These are phyloP conservation scores for Alternaria infectoria DNA, from an alignment of 2,329 filamentous ascomycete genomes.

Conservation along the genomic window DNA sequence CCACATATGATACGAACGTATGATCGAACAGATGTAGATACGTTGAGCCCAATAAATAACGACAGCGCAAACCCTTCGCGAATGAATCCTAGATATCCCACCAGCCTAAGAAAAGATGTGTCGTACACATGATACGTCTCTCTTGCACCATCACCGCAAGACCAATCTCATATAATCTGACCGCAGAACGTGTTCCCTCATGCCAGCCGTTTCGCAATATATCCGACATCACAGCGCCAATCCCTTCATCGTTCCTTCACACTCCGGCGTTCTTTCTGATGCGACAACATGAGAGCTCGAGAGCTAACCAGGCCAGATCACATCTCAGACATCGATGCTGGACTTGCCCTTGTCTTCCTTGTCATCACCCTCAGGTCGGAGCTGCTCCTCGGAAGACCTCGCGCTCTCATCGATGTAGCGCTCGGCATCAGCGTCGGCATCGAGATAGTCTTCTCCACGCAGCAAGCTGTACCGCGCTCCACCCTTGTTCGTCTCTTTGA, in stretches of 20 bases:
- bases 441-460: conserved; percentile 24
- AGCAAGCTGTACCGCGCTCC: conserved; percentile 23
- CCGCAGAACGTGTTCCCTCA: background rate
- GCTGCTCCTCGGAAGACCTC: conserved; percentile 12
- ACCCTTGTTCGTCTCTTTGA: conserved; percentile 2
- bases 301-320: background rate
- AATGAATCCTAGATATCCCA: background rate
- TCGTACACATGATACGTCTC: background rate
- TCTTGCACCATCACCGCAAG: background rate
- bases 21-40: background rate
- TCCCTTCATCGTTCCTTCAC: background rate
- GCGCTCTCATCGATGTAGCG: conserved; percentile 6
- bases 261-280: background rate
- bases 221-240: background rate
- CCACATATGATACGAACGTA: background rate
- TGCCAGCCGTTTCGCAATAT: background rate
- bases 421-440: conserved; percentile 20
- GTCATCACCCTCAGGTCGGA: conserved; percentile 6
- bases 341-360: conserved; percentile 18
- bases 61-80: background rate
- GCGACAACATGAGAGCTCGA: background rate
- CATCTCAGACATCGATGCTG: conserved; percentile 10
- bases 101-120: background rate
- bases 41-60: background rate
- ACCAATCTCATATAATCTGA: background rate